These are phyloP conservation scores for Daldinia decipiens DNA, from an alignment of 495 filamentous ascomycete species.

Conservation along the genomic window DNA sequence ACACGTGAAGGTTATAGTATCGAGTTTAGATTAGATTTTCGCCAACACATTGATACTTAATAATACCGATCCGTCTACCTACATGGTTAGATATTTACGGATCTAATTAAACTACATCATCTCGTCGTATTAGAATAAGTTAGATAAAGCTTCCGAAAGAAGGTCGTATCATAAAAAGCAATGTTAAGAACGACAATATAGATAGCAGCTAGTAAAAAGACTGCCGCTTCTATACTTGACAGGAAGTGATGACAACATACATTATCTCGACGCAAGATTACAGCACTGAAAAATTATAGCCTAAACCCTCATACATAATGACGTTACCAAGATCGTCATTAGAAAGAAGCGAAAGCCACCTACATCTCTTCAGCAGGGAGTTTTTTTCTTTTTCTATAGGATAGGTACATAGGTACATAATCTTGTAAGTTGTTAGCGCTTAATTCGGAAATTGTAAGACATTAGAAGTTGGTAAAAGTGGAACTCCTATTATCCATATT, in stretches of 20 bases:
- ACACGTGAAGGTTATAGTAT: conserved; percentile 5
- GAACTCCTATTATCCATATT: conserved; percentile 14
- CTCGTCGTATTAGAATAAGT: neutral
- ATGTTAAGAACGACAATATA: neutral
- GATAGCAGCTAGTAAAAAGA: conserved; percentile 1
- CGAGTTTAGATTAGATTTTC: neutral
- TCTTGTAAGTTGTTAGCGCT: conserved; percentile 12
- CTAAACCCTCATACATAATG: neutral
- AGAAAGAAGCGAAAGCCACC: neutral
- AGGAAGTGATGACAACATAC: neutral
- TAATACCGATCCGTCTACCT: neutral
- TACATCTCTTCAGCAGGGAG: neutral
- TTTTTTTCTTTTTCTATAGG: neutral
- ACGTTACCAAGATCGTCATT: neutral
- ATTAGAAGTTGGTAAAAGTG: conserved; percentile 17
- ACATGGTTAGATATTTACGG: conserved; percentile 3
- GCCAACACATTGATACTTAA: neutral
- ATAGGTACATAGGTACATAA: conserved; percentile 11
- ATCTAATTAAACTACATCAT: neutral
- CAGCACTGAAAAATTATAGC: neutral
- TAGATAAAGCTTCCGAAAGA: neutral
- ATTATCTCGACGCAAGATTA: neutral
- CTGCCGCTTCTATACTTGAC: conserved; percentile 4
- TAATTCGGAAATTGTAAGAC: conserved; percentile 19
- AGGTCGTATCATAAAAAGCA: conserved; percentile 1